Conservation (phyloP, 495 filamentous ascomycete genomes). For the Podospora sp. region DNA sequence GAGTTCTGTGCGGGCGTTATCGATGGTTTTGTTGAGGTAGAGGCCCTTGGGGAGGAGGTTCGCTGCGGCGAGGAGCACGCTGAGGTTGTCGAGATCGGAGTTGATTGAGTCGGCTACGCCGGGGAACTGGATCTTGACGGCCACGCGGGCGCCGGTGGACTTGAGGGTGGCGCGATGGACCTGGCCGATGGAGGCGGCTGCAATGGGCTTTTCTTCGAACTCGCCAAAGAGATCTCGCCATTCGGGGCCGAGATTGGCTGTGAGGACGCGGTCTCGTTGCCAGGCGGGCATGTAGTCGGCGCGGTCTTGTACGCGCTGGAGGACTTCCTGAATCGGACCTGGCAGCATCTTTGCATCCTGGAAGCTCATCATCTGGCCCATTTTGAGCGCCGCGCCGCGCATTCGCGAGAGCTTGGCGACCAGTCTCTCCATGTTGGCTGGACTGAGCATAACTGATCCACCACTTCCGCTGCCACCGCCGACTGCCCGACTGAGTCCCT, state of each 20-base stretch:
- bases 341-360: conserved; percentile 98
- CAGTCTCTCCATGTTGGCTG: conserved; percentile 86
- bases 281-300: conserved; percentile 97
- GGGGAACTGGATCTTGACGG: conserved; percentile 96
- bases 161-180: conserved; percentile 86
- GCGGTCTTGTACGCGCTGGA: conserved; percentile 92
- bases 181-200: conserved; percentile 97
- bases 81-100: conserved; percentile 91
- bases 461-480: conserved; percentile 59
- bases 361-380: conserved; percentile 96
- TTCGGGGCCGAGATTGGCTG: conserved; percentile 73
- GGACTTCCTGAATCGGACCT: conserved; percentile 76
- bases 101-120: conserved; percentile 95
- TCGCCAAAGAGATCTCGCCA: conserved; percentile 83
- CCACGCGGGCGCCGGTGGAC: conserved; percentile 72
- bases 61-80: conserved; percentile 85
- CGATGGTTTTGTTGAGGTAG: conserved; percentile 95
- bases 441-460: conserved; percentile 84
- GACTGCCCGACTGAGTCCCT: conserved; percentile 72
- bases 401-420: conserved; percentile 92
- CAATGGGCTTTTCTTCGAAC: conserved; percentile 91
- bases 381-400: conserved; percentile 96
- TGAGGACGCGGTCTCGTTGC: conserved; percentile 83
- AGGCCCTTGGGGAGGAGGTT: conserved; percentile 86
- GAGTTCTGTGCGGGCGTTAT: conserved; percentile 89